These are phyloP conservation scores for Elaeis oleifera DNA, from an alignment of 202 grass and related monocot species.

Conservation along the genomic window DNA sequence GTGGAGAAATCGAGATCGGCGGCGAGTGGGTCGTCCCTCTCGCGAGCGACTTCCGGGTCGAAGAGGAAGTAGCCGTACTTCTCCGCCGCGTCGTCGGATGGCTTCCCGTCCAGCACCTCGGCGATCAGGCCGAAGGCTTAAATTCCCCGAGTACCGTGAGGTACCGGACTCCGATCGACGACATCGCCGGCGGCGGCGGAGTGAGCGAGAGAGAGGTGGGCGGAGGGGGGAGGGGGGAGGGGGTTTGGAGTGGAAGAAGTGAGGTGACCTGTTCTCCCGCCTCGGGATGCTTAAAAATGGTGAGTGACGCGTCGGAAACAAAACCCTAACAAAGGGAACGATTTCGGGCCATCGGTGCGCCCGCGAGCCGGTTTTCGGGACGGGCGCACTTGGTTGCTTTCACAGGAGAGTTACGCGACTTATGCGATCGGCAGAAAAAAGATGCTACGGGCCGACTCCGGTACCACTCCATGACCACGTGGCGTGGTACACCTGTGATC, in stretches of 20 bases:
- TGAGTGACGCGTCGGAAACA: too few relatives aligned
- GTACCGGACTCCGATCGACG: constrained; percentile 42
- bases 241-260: not conserved
- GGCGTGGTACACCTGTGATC: too few relatives aligned
- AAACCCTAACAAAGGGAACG: too few relatives aligned
- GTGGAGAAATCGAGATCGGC: constrained; percentile 12
- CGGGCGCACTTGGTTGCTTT: too few relatives aligned
- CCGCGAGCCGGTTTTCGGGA: too few relatives aligned
- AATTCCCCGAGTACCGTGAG: constrained; percentile 79
- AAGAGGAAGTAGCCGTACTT: constrained; percentile 81
- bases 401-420: too few relatives aligned
- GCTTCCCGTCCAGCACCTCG: constrained; percentile 61
- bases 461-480: too few relatives aligned
- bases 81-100: constrained; percentile 22
- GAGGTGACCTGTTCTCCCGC: not conserved
- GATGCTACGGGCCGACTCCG: too few relatives aligned
- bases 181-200: constrained; percentile 30
- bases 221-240: not conserved
- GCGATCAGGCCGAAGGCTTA: constrained; percentile 50
- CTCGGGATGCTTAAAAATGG: not conserved
- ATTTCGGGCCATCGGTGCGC: too few relatives aligned
- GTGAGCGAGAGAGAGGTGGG: not conserved
- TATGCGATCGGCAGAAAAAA: too few relatives aligned
- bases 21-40: constrained; percentile 31
- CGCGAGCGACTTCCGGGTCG: constrained; percentile 43